These are phyloP conservation scores for Rhizophora apiculata DNA, from an alignment of 345 rosid genomes.

Conservation along the genomic window DNA sequence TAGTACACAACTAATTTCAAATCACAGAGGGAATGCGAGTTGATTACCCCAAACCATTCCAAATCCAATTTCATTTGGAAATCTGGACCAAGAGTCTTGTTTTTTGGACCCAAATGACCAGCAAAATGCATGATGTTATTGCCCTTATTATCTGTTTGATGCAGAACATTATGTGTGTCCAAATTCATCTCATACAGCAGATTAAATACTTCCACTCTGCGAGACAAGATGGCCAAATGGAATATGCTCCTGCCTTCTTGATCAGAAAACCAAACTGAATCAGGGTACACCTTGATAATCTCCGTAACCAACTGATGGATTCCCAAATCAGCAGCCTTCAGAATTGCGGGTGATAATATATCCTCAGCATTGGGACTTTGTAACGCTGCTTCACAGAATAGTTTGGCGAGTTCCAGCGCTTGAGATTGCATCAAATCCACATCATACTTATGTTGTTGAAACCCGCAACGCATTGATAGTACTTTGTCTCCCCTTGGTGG, in stretches of 20 bases:
- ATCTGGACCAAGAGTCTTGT: not conserved
- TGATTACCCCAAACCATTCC: not conserved
- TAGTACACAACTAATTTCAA: too few relatives aligned
- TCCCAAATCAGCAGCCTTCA: not conserved
- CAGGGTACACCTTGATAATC: not conserved
- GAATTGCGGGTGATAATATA: not conserved
- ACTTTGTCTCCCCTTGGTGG: too few relatives aligned
- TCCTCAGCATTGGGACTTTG: not conserved
- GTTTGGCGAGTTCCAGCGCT: not conserved
- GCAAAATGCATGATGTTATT: constrained; percentile 11
- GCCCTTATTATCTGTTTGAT: not conserved
- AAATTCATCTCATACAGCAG: not conserved
- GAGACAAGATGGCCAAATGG: not conserved
- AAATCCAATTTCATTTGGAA: not conserved
- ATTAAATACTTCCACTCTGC: not conserved
- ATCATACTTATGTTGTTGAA: too few relatives aligned
- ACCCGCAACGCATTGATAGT: too few relatives aligned
- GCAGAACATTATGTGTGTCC: not conserved
- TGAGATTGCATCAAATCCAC: too few relatives aligned
- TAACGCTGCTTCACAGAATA: not conserved
- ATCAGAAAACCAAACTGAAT: not conserved
- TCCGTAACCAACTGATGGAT: not conserved
- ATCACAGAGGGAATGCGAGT: not conserved
- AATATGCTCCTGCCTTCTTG: not conserved
- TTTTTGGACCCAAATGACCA: not conserved